Evolutionary conservation across 1,284 basidiomycete genomes (phyloP).

Genomic region (Meira nashicola): DNA sequence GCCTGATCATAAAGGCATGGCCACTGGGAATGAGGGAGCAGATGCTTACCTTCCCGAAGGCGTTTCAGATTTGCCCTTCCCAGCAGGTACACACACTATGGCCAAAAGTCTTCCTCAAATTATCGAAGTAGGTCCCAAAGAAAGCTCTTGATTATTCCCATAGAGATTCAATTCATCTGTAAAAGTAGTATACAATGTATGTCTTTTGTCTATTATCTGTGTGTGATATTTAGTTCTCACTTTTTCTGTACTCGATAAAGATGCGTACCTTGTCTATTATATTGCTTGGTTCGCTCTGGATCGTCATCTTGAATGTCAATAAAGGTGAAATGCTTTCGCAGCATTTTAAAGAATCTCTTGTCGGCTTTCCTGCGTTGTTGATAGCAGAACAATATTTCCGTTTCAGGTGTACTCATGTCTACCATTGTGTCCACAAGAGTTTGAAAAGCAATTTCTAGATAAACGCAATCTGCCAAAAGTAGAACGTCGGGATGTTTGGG

Average conservation of each 20-base stretch:
- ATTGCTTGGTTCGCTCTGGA: constrained; percentile 21
- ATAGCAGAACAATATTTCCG: constrained; percentile 72
- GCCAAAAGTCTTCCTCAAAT: constrained; percentile 59
- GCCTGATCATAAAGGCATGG: constrained; percentile 31
- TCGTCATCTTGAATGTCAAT: constrained; percentile 59
- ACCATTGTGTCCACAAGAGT: constrained; percentile 75
- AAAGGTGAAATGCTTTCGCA: constrained; percentile 80
- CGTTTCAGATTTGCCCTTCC: constrained; percentile 79
- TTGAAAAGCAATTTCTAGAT: constrained; percentile 81
- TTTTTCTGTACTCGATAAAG: constrained; percentile 22
- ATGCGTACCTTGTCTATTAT: constrained; percentile 40
- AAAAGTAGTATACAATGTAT: no score
- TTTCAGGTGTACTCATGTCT: constrained; percentile 59
- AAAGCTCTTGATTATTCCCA: background rate
- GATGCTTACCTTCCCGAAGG: constrained; percentile 78
- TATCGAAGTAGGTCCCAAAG: constrained; percentile 36
- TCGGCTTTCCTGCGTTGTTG: constrained; percentile 92
- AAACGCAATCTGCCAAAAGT: constrained; percentile 73
- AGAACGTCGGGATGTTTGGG: constrained; percentile 60
- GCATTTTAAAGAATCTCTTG: constrained; percentile 76
- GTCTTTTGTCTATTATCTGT: background rate
- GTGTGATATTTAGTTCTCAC: background rate
- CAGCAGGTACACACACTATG: constrained; percentile 77
- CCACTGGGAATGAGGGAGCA: constrained; percentile 57
- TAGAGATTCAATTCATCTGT: no score